Conservation (phyloP, 805 yeast genomes). For the Kluyveromyces aestuarii region DNA sequence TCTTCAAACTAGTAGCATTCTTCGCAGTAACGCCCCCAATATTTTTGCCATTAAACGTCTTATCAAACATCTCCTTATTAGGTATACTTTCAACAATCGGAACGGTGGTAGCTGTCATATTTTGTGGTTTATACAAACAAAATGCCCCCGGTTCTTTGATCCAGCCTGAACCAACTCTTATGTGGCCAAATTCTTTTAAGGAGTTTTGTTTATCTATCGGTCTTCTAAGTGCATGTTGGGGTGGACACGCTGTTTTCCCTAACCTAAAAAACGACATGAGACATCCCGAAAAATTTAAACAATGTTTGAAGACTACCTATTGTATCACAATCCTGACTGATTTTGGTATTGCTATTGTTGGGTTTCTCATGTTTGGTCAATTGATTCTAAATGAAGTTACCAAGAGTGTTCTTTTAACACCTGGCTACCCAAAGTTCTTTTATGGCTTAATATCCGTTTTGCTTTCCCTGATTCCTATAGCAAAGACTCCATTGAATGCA, state of each 20-base stretch:
- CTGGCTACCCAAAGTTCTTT: slow-evolving; percentile 59
- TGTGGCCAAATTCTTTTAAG: slow-evolving; percentile 49
- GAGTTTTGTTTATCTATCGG: slow-evolving; percentile 56
- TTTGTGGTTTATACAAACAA: slow-evolving; percentile 55
- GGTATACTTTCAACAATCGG: slow-evolving; percentile 67
- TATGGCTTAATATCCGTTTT: slow-evolving; percentile 51
- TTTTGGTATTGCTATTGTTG: slow-evolving; percentile 53
- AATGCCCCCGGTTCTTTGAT: slow-evolving; percentile 68
- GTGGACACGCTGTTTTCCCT: slow-evolving; percentile 78
- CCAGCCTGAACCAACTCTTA: slow-evolving; percentile 51
- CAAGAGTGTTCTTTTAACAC: slow-evolving; percentile 56
- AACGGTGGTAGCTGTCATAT: slow-evolving; percentile 47
- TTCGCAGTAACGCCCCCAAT: slow-evolving; percentile 73
- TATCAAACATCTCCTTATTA: slow-evolving; percentile 57
- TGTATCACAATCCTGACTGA: slow-evolving; percentile 52
- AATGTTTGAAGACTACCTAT: slow-evolving; percentile 50
- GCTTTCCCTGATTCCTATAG: slow-evolving; percentile 75
- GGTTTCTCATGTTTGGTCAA: slow-evolving; percentile 75
- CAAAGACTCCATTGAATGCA: slow-evolving; percentile 76
- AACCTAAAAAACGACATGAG: slow-evolving; percentile 65
- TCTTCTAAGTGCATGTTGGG: slow-evolving; percentile 70
- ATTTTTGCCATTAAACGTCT: slow-evolving; percentile 62
- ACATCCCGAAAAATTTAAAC: slow-evolving; percentile 47
- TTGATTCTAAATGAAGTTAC: slow-evolving; percentile 65
- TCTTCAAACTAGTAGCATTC: slow-evolving; percentile 61